Base-by-base conservation (phyloP, 495 filamentous ascomycete genomes). In the Penicillium daleae region DNA sequence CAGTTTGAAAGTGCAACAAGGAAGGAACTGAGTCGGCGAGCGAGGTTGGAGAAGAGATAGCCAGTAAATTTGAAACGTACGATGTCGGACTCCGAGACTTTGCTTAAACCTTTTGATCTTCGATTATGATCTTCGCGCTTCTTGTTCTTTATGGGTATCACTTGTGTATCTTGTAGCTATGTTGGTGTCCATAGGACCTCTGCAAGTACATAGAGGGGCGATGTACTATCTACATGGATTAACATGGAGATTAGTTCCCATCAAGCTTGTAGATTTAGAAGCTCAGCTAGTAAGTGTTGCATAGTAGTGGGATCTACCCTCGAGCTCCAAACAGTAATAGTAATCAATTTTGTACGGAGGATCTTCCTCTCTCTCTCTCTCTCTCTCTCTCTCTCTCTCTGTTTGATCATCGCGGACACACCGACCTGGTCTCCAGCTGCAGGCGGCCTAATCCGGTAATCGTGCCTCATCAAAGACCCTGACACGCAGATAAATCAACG, bases 391-490 rank as follows among this genome's bases (percentile, higher is more conserved):
- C 6, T 24, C 7, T 54, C 24, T 50, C 24, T n/a, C 17, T 42
- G 55, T 39, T 60, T 60, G 48, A 62, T 53, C 44, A 55, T 55
- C 29, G 31, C 51, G 17, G 51, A 35, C 31, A 54, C 32, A 56
- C 57, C 42, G 49, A 52, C 39, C 24, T 40, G 32, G 29, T 62
- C 26, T 49, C 35, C 17, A 59, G 35, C 63, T 71, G 69, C 71
- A 74, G n/a, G 58, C 61, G 55, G 62, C 72, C 70, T 57, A 70
- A 64, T 32, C 56, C 1, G 65, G 69, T 50, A 67, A 69, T 54
- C 26, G 56, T 44, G 42, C 61, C 29, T 57, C 50, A 42, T 65
- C 67, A 61, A 48, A 39, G 61, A 65, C 19, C 54, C 35, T n/a
- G 31, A 56, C 54, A 56, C 33, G 54, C 3, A 29, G 56, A 67